Evolutionary conservation across 306 rosid genomes (phyloP).

Genomic region (Vachellia pachyceras): DNA sequence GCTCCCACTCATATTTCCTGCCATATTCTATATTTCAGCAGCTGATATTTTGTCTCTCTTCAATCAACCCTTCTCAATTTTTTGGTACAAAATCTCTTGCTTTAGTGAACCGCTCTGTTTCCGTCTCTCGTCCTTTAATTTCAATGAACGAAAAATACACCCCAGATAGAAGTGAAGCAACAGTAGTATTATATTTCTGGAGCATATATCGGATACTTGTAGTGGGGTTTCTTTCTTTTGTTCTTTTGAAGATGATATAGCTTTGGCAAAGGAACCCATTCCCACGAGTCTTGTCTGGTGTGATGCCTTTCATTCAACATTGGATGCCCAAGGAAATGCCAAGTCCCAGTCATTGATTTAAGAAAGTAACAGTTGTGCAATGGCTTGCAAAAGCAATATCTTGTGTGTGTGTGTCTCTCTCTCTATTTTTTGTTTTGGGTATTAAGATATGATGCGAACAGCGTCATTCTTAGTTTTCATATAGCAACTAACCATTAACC

Average conservation of each 20-base stretch:
- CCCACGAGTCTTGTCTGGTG: conserved; percentile 49
- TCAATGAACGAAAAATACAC: conserved; percentile 15
- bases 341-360: conserved; percentile 1
- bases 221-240: conserved; percentile 30
- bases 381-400: conserved; percentile 16
- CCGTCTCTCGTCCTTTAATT: neutral
- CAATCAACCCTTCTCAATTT: conserved; percentile 22
- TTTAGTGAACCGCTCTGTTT: conserved; percentile 5
- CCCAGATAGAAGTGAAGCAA: conserved; percentile 31
- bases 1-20: conserved; percentile 45
- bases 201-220: neutral
- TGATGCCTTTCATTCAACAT: conserved; percentile 31
- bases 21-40: conserved; percentile 40
- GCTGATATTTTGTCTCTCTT: conserved; percentile 41
- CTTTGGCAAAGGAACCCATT: conserved; percentile 51
- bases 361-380: neutral
- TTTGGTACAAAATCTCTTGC: conserved; percentile 24
- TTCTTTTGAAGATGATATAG: conserved; percentile 39
- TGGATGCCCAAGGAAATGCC: conserved; percentile 41
- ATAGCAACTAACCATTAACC: conserved; percentile 10
- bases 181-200: neutral
- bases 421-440: neutral
- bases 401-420: neutral
- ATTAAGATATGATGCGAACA: no score
- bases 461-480: neutral